Base-by-base conservation (phyloP, 2,329 filamentous ascomycete species). In the Xylariaceae sp. region DNA sequence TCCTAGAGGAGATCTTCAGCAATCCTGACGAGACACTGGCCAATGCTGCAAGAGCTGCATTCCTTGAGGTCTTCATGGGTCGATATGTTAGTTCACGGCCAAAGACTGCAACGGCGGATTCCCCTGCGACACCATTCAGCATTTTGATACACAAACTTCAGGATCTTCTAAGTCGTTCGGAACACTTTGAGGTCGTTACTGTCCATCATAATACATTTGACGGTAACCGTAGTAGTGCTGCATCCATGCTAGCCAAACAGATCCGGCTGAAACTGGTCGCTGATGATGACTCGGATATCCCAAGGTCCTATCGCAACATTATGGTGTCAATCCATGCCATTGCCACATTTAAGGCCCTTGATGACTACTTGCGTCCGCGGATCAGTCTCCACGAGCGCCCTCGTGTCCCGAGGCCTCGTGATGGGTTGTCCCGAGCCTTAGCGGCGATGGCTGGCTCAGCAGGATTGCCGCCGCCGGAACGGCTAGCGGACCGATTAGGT, bases 241-340 rank as follows among this genome's bases (percentile, higher is more conserved):
- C 93, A 0, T 96, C 93, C 0, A 97, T 99, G 93, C 81, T 99
- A 5, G 93, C 92, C 3, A 98, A 98, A 73, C 95, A 99, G 69
- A 88, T 99, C 32, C 86, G 93, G 32, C 82, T 99, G 44, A 93
- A 91, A 65, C 81, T 99, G 32, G 84, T 93, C 40, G 93, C 95
- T 1, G 93, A 96, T 64, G 93, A 96, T 1, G 89, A 93, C 45
- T 93, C 92, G 0, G 90, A 95, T 47, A 95, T 99, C 57, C 95
- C 95, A 18, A 83, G 87, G 37, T 81, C 89, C 0, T 98, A 96
- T 70, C 85, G 90, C 20, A 96, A 93, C 64, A 96, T 99, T 61
- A 97, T 97, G 89, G 95, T 99, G 1, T 96, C 92, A 0, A 99
- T 99, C 54, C 95, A 99, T 72, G 95, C 95, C 16, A 98, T 99